Conservation (phyloP, 176 grass and related monocot species). For the Elaeis guineensis region DNA sequence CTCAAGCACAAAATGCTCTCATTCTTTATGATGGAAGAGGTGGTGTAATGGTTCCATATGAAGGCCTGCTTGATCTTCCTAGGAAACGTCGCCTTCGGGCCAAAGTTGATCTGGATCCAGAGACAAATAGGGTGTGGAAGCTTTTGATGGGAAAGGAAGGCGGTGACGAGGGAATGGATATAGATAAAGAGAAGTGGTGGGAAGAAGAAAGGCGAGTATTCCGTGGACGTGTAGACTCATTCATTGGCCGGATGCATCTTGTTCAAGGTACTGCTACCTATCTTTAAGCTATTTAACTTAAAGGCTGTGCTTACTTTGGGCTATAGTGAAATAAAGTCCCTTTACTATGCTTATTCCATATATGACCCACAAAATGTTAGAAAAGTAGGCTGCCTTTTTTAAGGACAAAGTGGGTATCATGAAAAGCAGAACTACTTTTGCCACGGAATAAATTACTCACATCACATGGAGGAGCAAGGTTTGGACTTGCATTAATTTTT, state of each 20-base stretch:
- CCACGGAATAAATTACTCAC: too few relatives aligned
- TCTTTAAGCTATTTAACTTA: too few relatives aligned
- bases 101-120: constrained; percentile 60
- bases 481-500: too few relatives aligned
- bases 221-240: constrained; percentile 63
- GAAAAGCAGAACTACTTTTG: too few relatives aligned
- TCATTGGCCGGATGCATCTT: constrained; percentile 90
- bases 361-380: too few relatives aligned
- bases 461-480: too few relatives aligned
- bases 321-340: too few relatives aligned
- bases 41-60: constrained; percentile 51
- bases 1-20: constrained; percentile 30
- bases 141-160: constrained; percentile 62
- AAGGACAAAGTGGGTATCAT: too few relatives aligned
- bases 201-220: constrained; percentile 78
- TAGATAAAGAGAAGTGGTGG: constrained; percentile 63
- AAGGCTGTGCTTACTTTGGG: too few relatives aligned
- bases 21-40: constrained; percentile 36
- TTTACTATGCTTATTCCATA: too few relatives aligned
- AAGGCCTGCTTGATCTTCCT: constrained; percentile 15
- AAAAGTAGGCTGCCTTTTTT: too few relatives aligned
- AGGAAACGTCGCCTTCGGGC: constrained; percentile 50
- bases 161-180: constrained; percentile 37
- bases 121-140: constrained; percentile 77
- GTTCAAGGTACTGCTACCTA: constrained; percentile 58